Percentiles rank a stretch among this genome's conserved stretches.
Conservation (phyloP, 2,329 filamentous ascomycete genomes). For the Talaromyces sp. region DNA sequence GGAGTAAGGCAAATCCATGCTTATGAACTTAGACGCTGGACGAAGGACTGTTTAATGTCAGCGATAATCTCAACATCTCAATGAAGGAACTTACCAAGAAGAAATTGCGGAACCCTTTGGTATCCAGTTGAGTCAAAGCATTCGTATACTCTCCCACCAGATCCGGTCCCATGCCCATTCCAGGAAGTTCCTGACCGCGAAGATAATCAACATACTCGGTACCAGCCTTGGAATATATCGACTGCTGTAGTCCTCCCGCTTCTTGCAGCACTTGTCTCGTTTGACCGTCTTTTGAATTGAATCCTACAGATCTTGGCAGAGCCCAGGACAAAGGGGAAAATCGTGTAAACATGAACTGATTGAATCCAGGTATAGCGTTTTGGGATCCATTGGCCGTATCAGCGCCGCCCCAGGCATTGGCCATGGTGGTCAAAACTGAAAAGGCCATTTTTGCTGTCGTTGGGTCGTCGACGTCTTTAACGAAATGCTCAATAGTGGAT, state of each 20-base stretch:
- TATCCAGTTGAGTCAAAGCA: slow-evolving; percentile 43
- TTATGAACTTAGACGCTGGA: slow-evolving; percentile 46
- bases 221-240: slow-evolving; percentile 86
- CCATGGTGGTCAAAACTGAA: slow-evolving; percentile 77
- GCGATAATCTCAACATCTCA: background rate
- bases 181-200: slow-evolving; percentile 43
- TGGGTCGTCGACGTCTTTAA: slow-evolving; percentile 69
- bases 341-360: slow-evolving; percentile 80
- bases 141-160: slow-evolving; percentile 47
- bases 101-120: slow-evolving; percentile 47
- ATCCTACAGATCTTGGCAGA: slow-evolving; percentile 71
- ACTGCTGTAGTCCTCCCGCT: slow-evolving; percentile 81
- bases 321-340: slow-evolving; percentile 92
- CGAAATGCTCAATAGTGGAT: slow-evolving; percentile 76
- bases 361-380: slow-evolving; percentile 73
- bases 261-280: slow-evolving; percentile 83
- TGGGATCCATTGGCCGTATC: slow-evolving; percentile 49
- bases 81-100: slow-evolving; percentile 40
- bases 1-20: background rate
- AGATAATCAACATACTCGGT: slow-evolving; percentile 65
- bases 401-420: slow-evolving; percentile 82
- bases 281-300: slow-evolving; percentile 83
- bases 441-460: slow-evolving; percentile 72
- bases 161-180: slow-evolving; percentile 46
- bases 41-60: slow-evolving; percentile 35